Evolutionary conservation across 306 rosid species (phyloP), one percentile per base, ranked within the genome.

Genomic region (Betula pendula): DNA sequence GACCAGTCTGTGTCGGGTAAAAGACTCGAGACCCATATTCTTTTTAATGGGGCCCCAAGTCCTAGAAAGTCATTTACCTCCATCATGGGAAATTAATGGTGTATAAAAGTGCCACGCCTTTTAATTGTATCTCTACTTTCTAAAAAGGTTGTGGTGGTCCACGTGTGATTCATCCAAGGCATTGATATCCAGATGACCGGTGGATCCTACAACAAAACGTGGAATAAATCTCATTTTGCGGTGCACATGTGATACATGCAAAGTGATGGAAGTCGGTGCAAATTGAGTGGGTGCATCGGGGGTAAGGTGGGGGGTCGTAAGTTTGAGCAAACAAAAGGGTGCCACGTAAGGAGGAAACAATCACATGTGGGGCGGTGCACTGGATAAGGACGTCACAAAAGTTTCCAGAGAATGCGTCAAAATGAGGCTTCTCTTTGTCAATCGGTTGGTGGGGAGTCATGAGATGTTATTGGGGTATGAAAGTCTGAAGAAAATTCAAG

Each of bases 351-450:
- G 16, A 0, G 10, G 33, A 71, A 66, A 42, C 78, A 82, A 68
- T 77, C 76, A 22, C 71, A 68, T 49, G 85, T 68, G 87, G 87
- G 87, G 45, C 85, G 88, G 87, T 20, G 80, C 72, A 53, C 68
- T 24, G 2, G 78, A 80, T 51, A 69, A 58, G 45, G 87, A 82
- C 84, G 15, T 67, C 76, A 70, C 75, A 70, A 8, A n/a, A 16
- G 25, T 12, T 71, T 75, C 52, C 48, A 44, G 29, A 69, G 53
- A 51, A 68, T 15, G 53, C 70, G 73, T 78, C 56, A 27, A 53
- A 38, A 2, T 31, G 59, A 33, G 1, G 71, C 50, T 45, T 5
- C n/a, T 47, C 6, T 17, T 27, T 15, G 7, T 27, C 12, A 1
- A 69, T 10, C 0, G 55, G 66, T n/a, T 47, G 79, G 50, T 6